Evolutionary conservation across 1,139 yeast genomes (phyloP), one percentile per base, ranked within the genome.

Genomic region (Debaryomyces subglobosus): DNA sequence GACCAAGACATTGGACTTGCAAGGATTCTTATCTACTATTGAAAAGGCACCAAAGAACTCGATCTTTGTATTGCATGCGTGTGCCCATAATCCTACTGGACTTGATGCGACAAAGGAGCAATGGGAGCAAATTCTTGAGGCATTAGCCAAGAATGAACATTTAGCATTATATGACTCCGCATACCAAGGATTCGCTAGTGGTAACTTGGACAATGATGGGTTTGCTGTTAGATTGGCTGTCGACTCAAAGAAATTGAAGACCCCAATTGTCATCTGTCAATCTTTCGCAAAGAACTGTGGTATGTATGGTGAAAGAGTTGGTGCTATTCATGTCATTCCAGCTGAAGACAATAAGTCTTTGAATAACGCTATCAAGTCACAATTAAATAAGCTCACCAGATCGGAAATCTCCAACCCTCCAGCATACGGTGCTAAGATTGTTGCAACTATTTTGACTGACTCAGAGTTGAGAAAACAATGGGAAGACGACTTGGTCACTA

Each of bases 261-360:
- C 72, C 15, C 94, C 94, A 44, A 72, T 86, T 46, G 57, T 86
- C 27, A 81, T 94, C 51, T 89, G 96, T 70, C 99, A 94, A 74
- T 90, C 97, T n/a, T 94, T 94, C 71, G 97, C 98, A 48, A 94
- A 94, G 72, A 94, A 94, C 72, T 87, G 89, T 68, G 99, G 99
- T 57, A 87, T 94, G 84, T 94, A 94, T 67, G 99, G 99, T 66
- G 98, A 94, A 75, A 87, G 99, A 74, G 92, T 86, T 42, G 99
- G 99, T 55, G 96, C 96, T 16, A 81, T 94, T 67, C 96, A 90
- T 65, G 65, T 89, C 29, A 78, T 89, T 50, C 65, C 84, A 24
- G 79, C 82, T 45, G 72, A 73, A 47, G 63, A 63, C 16, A 74
- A 70, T 54, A 67, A 65, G 12, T 60, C 59, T 2, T 66, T 78